Evolutionary conservation across 495 filamentous ascomycete genomes (phyloP).

Genomic region (Penicilliopsis zonata): DNA sequence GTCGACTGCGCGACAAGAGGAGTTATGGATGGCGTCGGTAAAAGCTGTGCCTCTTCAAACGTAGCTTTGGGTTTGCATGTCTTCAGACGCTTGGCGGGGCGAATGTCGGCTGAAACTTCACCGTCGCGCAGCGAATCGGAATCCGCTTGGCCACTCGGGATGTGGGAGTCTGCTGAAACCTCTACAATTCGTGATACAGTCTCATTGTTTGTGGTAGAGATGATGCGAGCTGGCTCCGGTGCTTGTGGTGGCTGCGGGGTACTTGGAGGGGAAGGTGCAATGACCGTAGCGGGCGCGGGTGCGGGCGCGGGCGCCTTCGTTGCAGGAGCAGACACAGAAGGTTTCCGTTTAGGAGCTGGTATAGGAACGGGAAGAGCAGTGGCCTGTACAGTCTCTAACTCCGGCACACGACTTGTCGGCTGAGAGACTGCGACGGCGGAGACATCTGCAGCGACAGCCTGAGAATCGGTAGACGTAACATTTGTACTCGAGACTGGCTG

Average conservation of each 20-base stretch:
- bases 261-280: constrained; percentile 6
- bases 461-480: constrained; percentile 6
- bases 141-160: neutral
- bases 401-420: constrained; percentile 4
- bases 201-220: neutral
- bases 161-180: neutral
- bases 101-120: constrained; percentile 8
- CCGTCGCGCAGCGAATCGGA: constrained; percentile 1
- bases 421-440: constrained; percentile 5
- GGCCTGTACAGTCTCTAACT: constrained; percentile 4
- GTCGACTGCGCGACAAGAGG: constrained; percentile 12
- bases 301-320: neutral
- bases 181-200: neutral
- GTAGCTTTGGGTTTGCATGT: constrained; percentile 3
- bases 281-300: constrained; percentile 5
- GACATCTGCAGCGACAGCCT: constrained; percentile 13
- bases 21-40: constrained; percentile 5
- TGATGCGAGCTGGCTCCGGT: neutral
- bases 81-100: constrained; percentile 13
- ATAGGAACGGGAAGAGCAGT: constrained; percentile 11
- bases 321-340: constrained; percentile 7
- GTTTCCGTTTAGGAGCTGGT: constrained; percentile 18
- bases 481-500: constrained; percentile 11
- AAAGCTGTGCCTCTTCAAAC: neutral
- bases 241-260: constrained; percentile 8